A percentile compares a stretch with the other conserved stretches of the same genome.
Evolutionary conservation across 345 rosid genomes (phyloP).

Genomic region (Garcia nutans): DNA sequence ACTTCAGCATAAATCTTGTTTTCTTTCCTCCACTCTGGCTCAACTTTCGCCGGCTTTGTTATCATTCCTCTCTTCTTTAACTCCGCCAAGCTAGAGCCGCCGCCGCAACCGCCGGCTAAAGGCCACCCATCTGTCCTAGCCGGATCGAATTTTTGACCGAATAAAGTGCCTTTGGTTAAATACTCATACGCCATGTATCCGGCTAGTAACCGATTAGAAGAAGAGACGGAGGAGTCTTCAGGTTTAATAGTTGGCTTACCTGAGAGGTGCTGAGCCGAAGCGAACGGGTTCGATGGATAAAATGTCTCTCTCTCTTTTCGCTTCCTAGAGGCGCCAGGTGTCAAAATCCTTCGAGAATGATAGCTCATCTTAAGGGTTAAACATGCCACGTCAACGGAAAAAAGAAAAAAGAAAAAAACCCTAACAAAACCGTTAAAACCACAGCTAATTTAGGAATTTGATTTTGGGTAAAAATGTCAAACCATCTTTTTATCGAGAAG

Average conservation of each 20-base stretch:
- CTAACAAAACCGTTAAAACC: conserved; percentile 13
- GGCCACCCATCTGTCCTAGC: conserved; percentile 31
- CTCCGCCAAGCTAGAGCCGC: conserved; percentile 10
- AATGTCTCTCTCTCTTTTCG: conserved; percentile 49
- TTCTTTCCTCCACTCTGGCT: conserved; percentile 32
- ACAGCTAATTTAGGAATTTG: not conserved
- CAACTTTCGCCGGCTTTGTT: conserved; percentile 9
- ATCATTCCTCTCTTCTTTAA: not conserved
- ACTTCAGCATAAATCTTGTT: conserved; percentile 51
- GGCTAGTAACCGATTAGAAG: conserved; percentile 54
- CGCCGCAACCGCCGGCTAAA: conserved; percentile 3
- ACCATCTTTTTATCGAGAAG: conserved; percentile 8
- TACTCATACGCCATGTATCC: conserved; percentile 77
- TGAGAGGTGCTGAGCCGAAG: conserved; percentile 19
- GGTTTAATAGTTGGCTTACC: conserved; percentile 17
- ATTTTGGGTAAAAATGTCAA: conserved; percentile 21
- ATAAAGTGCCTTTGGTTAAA: conserved; percentile 52
- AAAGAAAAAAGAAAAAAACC: not conserved
- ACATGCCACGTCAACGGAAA: conserved; percentile 23
- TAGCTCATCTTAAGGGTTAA: conserved; percentile 38
- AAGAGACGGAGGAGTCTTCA: conserved; percentile 12
- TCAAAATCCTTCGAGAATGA: conserved; percentile 31
- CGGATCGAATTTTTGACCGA: conserved; percentile 50
- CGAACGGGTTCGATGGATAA: conserved; percentile 11
- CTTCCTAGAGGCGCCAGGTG: conserved; percentile 48